These are phyloP conservation scores for Tilletia horrida DNA, from an alignment of 1,284 basidiomycete species.

Conservation along the genomic window DNA sequence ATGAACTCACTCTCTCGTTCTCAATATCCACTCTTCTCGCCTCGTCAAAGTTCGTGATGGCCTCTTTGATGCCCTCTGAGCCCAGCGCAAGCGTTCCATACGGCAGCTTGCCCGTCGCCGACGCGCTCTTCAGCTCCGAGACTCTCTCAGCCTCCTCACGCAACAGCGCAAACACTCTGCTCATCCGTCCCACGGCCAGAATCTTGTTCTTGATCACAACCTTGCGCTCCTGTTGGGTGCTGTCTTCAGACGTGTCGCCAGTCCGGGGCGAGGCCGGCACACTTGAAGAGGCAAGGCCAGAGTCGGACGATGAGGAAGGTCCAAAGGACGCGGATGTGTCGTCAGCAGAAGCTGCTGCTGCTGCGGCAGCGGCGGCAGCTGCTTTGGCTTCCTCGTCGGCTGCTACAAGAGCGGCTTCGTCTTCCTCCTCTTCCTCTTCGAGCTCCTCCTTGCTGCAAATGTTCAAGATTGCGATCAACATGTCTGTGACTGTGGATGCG, in stretches of 20 bases:
- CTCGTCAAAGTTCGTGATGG: constrained; percentile 89
- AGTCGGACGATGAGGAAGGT: no score
- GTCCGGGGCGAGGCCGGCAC: neutral
- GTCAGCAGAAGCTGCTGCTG: neutral
- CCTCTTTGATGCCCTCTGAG: constrained; percentile 91
- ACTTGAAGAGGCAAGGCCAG: neutral
- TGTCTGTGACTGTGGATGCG: constrained; percentile 72
- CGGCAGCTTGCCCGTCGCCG: constrained; percentile 73
- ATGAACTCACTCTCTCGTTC: constrained; percentile 66
- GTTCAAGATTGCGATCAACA: constrained; percentile 89
- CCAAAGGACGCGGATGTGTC: neutral
- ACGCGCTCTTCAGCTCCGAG: constrained; percentile 89
- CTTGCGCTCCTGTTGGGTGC: constrained; percentile 70
- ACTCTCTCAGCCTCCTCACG: constrained; percentile 97
- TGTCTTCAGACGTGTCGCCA: constrained; percentile 43
- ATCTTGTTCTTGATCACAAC: constrained; percentile 96
- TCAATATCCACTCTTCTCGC: constrained; percentile 98
- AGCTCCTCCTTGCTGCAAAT: constrained; percentile 92
- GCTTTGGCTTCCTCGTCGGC: constrained; percentile 43
- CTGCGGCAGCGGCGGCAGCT: constrained; percentile 16
- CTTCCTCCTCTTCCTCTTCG: constrained; percentile 75
- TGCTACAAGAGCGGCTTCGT: constrained; percentile 43
- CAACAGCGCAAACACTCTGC: constrained; percentile 88
- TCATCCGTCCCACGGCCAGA: constrained; percentile 92
- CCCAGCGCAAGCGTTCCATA: constrained; percentile 83